Base-by-base conservation (phyloP, 306 rosid genomes). In the Pyrus communis region DNA sequence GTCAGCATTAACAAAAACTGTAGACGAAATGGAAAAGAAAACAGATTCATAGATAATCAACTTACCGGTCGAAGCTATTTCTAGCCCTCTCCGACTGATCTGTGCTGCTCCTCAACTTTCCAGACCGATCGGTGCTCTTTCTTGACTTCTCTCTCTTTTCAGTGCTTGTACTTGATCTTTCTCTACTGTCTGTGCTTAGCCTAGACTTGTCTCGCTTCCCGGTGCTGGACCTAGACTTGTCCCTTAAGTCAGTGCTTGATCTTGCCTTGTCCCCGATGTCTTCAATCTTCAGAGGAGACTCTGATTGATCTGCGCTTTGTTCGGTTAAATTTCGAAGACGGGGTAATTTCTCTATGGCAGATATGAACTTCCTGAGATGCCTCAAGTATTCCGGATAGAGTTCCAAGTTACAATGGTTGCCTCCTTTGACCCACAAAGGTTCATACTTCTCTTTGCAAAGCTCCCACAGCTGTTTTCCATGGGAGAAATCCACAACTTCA, bases 391-490 rank as follows among this genome's bases (percentile, higher is more conserved):
- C 84, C 3, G 92, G 92, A 38, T 73, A 90, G 59, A 86, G 89
- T 77, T 88, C 96, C 54, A 90, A 77, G 70, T 90, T 84, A 78
- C 89, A 85, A 43, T 90, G 92, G 28, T 84, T 86, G 57, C 96
- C 96, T 76, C 91, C 91, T 21, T 78, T 81, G 12, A 90, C 69
- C 96, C 96, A 90, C 59, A 88, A 78, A 11, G 96, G 96, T 73
- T 90, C 96, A 51, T 82, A 90, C 82, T 90, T 90, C 71, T 86
- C 89, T 58, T 83, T 85, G 43, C 91, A 85, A 21, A 86, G 88
- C 84, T 90, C 88, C 96, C 96, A 90, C 7, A 90, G 78, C 49
- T 84, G 90, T 84, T 88, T 88, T 0, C 96, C 96, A 71, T 90
- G 96, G 67, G 92, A 88, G 55, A 77, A 38, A 80, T 90, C 92